phyloP scores from a whole-genome alignment of 2,329 filamentous ascomycete genomes.

The Epicoccum nigrum region DNA sequence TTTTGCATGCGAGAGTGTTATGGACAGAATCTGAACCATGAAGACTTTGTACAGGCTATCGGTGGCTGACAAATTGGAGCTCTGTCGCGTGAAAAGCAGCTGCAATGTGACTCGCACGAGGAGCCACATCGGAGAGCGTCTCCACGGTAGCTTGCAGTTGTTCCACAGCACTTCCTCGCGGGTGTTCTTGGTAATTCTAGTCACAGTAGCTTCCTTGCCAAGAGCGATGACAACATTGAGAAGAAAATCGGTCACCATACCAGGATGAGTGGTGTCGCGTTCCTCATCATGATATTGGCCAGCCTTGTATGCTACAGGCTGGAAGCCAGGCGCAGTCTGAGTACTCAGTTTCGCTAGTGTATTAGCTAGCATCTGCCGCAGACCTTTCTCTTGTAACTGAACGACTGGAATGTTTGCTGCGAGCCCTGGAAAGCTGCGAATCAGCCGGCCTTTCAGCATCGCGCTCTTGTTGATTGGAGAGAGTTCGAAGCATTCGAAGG shows the following conservation, averaged over 20 bases:
- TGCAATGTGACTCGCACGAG: constrained; percentile 61
- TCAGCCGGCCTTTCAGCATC: constrained; percentile 50
- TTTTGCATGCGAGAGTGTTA: constrained; percentile 39
- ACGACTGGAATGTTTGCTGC: constrained; percentile 43
- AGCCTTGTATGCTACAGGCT: constrained; percentile 50
- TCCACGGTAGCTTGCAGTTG: constrained; percentile 52
- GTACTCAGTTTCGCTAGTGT: constrained; percentile 47
- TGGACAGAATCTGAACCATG: constrained; percentile 57
- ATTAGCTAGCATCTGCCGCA: constrained; percentile 32
- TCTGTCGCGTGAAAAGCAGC: constrained; percentile 35
- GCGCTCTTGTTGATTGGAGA: constrained; percentile 50
- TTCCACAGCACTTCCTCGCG: constrained; percentile 62
- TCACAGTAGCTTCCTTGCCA: constrained; percentile 34
- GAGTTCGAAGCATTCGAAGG: constrained; percentile 56
- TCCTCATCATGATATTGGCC: constrained; percentile 46
- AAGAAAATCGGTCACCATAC: constrained; percentile 60
- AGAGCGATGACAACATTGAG: constrained; percentile 48
- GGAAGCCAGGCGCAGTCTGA: constrained; percentile 44
- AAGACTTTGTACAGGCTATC: constrained; percentile 56
- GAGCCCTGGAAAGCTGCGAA: constrained; percentile 54
- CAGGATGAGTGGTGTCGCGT: constrained; percentile 58
- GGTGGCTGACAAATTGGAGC: not conserved
- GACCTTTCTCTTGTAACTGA: constrained; percentile 22
- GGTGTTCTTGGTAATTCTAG: constrained; percentile 57
- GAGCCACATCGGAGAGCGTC: constrained; percentile 61